Base-by-base conservation (phyloP, 345 rosid species). In the Euclidium syriacum region DNA sequence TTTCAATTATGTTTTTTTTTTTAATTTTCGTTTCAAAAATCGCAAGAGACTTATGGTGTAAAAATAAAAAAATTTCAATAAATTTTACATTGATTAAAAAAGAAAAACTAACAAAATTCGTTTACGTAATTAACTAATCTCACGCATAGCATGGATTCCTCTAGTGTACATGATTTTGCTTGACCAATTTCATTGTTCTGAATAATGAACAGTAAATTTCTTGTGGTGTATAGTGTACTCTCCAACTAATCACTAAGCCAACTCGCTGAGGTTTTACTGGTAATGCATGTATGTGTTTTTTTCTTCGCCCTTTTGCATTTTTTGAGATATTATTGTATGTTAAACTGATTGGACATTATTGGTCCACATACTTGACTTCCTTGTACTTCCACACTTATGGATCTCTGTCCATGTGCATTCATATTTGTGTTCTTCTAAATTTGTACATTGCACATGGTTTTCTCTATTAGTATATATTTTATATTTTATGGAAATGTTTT, bases 341-440 rank as follows among this genome's bases (percentile, higher is more conserved):
- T 48, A 12, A 55, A 19, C 1, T 46, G 27, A 33, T 25, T 68
- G 12, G 23, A 59, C 66, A 58, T 40, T 41, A 58, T 24, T 59
- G 73, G 72, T 67, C 72, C 66, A 57, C 57, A 19, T 29, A 42
- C 10, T 32, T 22, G 30, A 64, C 32, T 51, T 51, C 15, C 50
- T 52, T 42, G 68, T 63, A 63, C 68, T 64, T 64, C 50, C 38
- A 38, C 16, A 63, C 58, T 51, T 49, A 6, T 19, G 32, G 57
- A 26, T 57, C 38, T 57, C 20, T 57, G 42, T 38, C 41, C 25
- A 56, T 56, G 24, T 67, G 2, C 24, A 41, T 29, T 55, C 48
- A 44, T 46, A 55, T 18, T 16, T 33, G 3, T 55, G 48, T 35
- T 65, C 43, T 57, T 26, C 48, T 25, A 27, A 57, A 38, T 14